Conservation (phyloP, 2,329 filamentous ascomycete genomes). For the Botrytis sinoallii region DNA sequence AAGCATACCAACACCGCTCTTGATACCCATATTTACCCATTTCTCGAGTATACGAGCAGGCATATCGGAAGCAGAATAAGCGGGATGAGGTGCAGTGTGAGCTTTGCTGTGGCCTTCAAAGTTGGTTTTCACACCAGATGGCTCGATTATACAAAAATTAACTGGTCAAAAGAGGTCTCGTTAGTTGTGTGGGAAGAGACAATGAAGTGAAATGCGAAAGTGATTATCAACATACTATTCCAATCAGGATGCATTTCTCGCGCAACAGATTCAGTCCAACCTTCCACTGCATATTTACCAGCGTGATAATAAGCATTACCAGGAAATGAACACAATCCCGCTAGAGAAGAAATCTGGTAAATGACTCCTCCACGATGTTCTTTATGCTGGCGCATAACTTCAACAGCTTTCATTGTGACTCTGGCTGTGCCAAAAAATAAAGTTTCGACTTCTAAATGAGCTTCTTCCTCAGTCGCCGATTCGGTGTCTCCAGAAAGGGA, state of each 20-base stretch:
- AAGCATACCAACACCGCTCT: conserved; percentile 25
- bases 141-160: conserved; percentile 43
- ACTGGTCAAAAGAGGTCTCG: conserved; percentile 30
- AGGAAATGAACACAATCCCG: conserved; percentile 39
- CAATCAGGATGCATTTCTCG: conserved; percentile 41
- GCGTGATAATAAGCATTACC: conserved; percentile 43
- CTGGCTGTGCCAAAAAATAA: conserved; percentile 45
- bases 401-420: conserved; percentile 41
- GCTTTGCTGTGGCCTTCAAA: conserved; percentile 41
- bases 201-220: background rate
- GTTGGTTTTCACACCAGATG: conserved; percentile 43
- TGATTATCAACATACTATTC: conserved; percentile 32
- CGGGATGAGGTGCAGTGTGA: conserved; percentile 28
- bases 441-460: conserved; percentile 42
- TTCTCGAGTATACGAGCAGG: conserved; percentile 35
- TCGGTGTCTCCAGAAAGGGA: conserved; percentile 53
- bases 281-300: conserved; percentile 43
- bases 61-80: conserved; percentile 35
- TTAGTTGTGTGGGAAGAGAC: background rate
- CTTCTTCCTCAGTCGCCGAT: conserved; percentile 37
- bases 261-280: conserved; percentile 40
- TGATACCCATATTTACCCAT: conserved; percentile 28
- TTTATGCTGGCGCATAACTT: conserved; percentile 40
- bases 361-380: conserved; percentile 40
- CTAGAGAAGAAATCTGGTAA: conserved; percentile 43